Evolutionary conservation across 176 grass and related monocot genomes (phyloP), one percentile per base, ranked within the genome.

Genomic region (Paspalum notatum): DNA sequence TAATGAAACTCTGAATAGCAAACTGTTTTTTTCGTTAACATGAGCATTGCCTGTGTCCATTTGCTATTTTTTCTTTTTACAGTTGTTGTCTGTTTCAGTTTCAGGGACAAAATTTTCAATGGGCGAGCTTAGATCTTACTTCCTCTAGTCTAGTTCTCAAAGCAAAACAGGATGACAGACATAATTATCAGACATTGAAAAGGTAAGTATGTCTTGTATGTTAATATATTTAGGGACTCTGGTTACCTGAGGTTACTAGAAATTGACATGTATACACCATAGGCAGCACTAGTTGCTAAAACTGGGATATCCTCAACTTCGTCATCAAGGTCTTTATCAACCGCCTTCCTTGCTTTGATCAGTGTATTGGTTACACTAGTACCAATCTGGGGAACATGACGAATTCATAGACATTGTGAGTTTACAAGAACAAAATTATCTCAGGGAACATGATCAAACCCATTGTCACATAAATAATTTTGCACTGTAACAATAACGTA

Each of bases 201-300:
- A 65, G 16, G 5, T n/a, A 75, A 56, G 22, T 43, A 25, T 38
- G 37, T 4, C 6, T 50, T 6, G 47, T 49, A 68, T 66, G 46
- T 2, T 10, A 9, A 26, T 20, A 11, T 22, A 72, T 49, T 64
- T 8, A 25, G 40, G 64, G 43, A 42, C 0, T 47, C 78, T 83
- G 43, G 51, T 74, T 80, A 97, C 94, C 94, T 97, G 62, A 97
- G 88, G 13, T 97, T 97, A 72, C 94, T 97, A 59, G 94, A 97
- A 66, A 97, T 65, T 12, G 91, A 73, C 94, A 97, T 93, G 77
- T 97, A 97, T 78, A 91, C 25, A 73, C 94, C 94, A 75, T 97
- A 97, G 10, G 84, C 91, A 80, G 62, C 59, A 85, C 94, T 97
- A 59, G 86, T 97, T 63, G 86, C 77, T 18, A 97, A 2, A 48